A percentile compares a stretch with the other conserved stretches of the same genome.
Conservation (phyloP, 2,329 filamentous ascomycete species). For the Septoria linicola region DNA sequence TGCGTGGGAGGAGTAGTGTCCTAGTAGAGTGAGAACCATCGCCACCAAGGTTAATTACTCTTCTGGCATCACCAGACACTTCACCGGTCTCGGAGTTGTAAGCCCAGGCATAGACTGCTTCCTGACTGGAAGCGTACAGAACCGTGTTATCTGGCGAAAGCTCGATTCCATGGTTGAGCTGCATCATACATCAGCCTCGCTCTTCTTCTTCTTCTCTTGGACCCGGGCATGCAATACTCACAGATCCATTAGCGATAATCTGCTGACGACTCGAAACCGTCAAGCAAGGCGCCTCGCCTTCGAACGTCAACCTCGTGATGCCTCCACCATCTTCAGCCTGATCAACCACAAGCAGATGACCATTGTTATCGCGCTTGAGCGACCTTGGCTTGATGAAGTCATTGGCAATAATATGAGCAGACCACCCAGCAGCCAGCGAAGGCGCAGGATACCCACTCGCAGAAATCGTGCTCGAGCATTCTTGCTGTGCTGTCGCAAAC, state of each 20-base stretch:
- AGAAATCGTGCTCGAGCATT: slow-evolving; percentile 11
- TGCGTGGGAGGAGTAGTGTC: slow-evolving; percentile 63
- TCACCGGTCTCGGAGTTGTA: slow-evolving; percentile 45
- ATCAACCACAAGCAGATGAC: slow-evolving; percentile 51
- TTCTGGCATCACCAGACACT: slow-evolving; percentile 8
- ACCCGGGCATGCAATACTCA: no score
- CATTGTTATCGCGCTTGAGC: slow-evolving; percentile 49
- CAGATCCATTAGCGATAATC: slow-evolving; percentile 12
- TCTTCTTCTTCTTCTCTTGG: no score
- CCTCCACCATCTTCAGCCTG: slow-evolving; percentile 32
- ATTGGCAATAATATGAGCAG: slow-evolving; percentile 48
- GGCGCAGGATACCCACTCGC: slow-evolving; percentile 37
- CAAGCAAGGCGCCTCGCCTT: slow-evolving; percentile 12
- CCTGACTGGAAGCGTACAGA: slow-evolving; percentile 57
- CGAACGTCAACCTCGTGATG: slow-evolving; percentile 18
- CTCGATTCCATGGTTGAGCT: slow-evolving; percentile 54
- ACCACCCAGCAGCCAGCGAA: slow-evolving; percentile 46
- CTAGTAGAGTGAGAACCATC: slow-evolving; percentile 60
- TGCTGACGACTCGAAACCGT: slow-evolving; percentile 7
- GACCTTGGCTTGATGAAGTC: slow-evolving; percentile 47
- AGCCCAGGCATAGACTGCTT: slow-evolving; percentile 61
- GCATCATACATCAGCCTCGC: background rate
- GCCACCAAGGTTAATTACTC: slow-evolving; percentile 11
- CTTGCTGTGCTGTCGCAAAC: slow-evolving; percentile 7
- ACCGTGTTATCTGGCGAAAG: slow-evolving; percentile 50